Percentiles rank a stretch among this genome's conserved stretches.
phyloP scores from a whole-genome alignment of 2,329 filamentous ascomycete genomes.

The Penicillium verrucosum region DNA sequence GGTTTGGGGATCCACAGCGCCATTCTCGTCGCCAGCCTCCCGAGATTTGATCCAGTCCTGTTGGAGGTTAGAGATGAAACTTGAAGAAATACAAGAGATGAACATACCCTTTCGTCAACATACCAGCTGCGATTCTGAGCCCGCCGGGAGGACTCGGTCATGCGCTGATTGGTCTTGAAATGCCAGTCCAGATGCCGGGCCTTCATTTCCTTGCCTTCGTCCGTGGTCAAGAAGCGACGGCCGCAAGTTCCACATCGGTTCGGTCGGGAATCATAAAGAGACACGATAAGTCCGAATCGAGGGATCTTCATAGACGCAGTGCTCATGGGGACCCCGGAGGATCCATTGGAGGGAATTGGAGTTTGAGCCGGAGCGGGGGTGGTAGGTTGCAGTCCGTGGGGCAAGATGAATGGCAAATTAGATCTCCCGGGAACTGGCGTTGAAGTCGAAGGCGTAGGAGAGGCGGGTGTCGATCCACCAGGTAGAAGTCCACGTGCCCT shows the following conservation, averaged over 20 bases:
- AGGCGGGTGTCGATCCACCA: conserved; percentile 44
- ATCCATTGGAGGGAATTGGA: conserved; percentile 24
- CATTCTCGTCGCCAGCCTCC: conserved; percentile 68
- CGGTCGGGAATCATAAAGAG: conserved; percentile 76
- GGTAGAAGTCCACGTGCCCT: conserved; percentile 65
- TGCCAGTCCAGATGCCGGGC: conserved; percentile 97
- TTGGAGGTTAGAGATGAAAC: not conserved
- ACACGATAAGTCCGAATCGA: conserved; percentile 68
- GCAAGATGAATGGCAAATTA: conserved; percentile 39
- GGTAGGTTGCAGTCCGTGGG: conserved; percentile 37
- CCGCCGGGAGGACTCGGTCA: conserved; percentile 78
- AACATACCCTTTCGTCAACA: conserved; percentile 74
- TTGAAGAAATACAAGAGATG: not conserved
- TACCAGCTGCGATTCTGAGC: conserved; percentile 94
- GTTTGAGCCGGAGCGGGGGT: conserved; percentile 36
- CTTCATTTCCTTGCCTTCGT: conserved; percentile 79
- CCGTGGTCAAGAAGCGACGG: conserved; percentile 73
- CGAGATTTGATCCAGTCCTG: conserved; percentile 87
- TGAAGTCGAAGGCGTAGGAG: conserved; percentile 34
- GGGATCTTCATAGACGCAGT: conserved; percentile 70
- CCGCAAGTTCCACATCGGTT: conserved; percentile 91
- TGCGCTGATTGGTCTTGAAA: conserved; percentile 86
- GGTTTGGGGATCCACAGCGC: conserved; percentile 42
- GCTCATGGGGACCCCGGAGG: conserved; percentile 53
- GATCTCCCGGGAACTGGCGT: conserved; percentile 39